Percentiles rank a stretch among this genome's conserved stretches.
phyloP scores from a whole-genome alignment of 2,329 filamentous ascomycete species.

The Macrophomina pseudophaseolina region DNA sequence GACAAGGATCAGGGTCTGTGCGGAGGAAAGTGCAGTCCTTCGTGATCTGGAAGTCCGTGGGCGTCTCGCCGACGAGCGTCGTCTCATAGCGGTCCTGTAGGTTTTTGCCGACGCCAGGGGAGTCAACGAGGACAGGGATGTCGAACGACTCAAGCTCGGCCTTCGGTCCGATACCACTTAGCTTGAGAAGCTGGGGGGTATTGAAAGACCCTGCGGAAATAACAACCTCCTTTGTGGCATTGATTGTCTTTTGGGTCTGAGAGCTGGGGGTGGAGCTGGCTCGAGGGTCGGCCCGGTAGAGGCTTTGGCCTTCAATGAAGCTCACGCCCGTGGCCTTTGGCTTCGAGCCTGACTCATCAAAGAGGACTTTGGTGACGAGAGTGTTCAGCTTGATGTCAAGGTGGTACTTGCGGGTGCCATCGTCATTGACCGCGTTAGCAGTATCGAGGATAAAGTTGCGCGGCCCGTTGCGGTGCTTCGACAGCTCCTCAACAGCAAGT shows the following conservation, averaged over 20 bases:
- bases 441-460: conserved; percentile 61
- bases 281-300: conserved; percentile 48
- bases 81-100: conserved; percentile 67
- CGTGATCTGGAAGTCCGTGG: conserved; percentile 29
- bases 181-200: conserved; percentile 67
- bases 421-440: conserved; percentile 47
- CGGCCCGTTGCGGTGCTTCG: conserved; percentile 56
- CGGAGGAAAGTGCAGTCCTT: conserved; percentile 40
- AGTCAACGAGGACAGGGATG: conserved; percentile 60
- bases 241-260: conserved; percentile 42
- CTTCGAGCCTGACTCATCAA: conserved; percentile 60
- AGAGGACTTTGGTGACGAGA: conserved; percentile 69
- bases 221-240: conserved; percentile 53
- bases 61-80: conserved; percentile 28
- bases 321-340: conserved; percentile 52
- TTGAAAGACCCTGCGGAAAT: conserved; percentile 63
- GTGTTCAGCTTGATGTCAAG: conserved; percentile 65
- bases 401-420: conserved; percentile 51
- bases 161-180: conserved; percentile 66
- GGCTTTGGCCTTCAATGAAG: conserved; percentile 46
- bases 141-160: conserved; percentile 58
- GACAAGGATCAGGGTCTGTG: conserved; percentile 43
- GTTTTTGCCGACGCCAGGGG: conserved; percentile 68
- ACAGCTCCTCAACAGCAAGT: conserved; percentile 56
- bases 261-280: conserved; percentile 35